A percentile compares a stretch with the other conserved stretches of the same genome.
phyloP scores from a whole-genome alignment of 805 yeast genomes.

The Yarrowia sp. region DNA sequence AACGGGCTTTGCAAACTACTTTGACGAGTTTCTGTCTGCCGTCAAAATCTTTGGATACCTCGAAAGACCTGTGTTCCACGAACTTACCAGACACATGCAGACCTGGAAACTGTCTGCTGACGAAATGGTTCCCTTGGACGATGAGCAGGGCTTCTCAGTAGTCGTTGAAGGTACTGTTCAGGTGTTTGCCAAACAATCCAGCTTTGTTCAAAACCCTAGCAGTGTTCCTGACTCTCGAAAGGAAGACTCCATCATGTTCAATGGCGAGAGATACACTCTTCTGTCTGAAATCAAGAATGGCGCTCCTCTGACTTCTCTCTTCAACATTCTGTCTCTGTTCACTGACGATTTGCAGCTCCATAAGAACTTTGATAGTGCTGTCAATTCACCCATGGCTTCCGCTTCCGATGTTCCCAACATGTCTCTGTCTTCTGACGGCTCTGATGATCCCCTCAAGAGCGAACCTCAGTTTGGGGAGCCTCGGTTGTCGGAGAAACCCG shows the following conservation, averaged over 20 bases:
- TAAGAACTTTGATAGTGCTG: constrained; percentile 39
- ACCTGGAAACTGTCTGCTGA: constrained; percentile 81
- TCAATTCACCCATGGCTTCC: constrained; percentile 8
- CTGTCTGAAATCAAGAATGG: constrained; percentile 84
- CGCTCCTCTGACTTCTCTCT: constrained; percentile 81
- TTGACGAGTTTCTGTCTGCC: constrained; percentile 89
- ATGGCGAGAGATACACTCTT: constrained; percentile 70
- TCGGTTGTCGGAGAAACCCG: constrained; percentile 20
- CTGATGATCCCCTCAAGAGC: constrained; percentile 11
- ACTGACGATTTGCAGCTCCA: constrained; percentile 54
- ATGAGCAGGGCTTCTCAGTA: constrained; percentile 82
- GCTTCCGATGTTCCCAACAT: constrained; percentile 17
- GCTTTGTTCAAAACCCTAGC: constrained; percentile 16
- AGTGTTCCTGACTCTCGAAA: constrained; percentile 43
- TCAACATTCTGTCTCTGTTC: constrained; percentile 79
- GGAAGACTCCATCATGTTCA: constrained; percentile 45
- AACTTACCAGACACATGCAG: constrained; percentile 87
- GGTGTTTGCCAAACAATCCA: constrained; percentile 62
- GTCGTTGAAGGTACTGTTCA: constrained; percentile 92
- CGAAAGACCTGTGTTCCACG: constrained; percentile 90
- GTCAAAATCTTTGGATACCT: constrained; percentile 93
- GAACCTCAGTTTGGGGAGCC: constrained; percentile 29
- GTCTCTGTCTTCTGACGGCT: constrained; percentile 33
- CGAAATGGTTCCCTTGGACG: constrained; percentile 76
- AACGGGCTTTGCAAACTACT: constrained; percentile 64